Evolutionary conservation across 768 basidiomycete genomes (phyloP), one percentile per base, ranked within the genome.

Genomic region (Hypholoma fasciculare): DNA sequence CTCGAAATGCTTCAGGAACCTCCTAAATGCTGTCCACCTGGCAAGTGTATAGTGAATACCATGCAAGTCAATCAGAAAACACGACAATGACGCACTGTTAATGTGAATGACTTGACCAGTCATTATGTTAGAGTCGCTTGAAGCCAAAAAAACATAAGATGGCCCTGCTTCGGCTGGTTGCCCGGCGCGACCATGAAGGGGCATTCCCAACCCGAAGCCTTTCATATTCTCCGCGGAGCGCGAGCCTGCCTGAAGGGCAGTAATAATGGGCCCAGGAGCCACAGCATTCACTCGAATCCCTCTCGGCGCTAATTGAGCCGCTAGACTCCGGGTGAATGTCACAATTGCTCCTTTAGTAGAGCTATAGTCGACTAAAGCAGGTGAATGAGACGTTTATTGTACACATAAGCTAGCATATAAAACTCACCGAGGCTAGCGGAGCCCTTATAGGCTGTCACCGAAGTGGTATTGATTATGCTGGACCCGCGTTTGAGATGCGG

Each of bases 261-360:
- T 85, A 63, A 81, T 76, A 47, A 86, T 79, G 8, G 82, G 83
- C 1, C 86, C 83, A 23, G 81, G 78, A 2, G 76, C 76, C n/a
- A 83, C 73, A 2, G 71, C 76, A 61, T 84, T 83, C 50, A 84
- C 85, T 57, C 83, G 74, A 54, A 87, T 84, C 6, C 81, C 83
- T 66, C 82, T 82, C 14, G 82, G 75, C 27, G 78, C 78, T 19
- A 86, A 71, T 59, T 86, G 82, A 34, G 74, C 63, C 0, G 84
- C 79, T 38, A 86, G 73, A 8, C 81, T 77, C 19, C 83, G 78
- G 6, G 82, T 85, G 68, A 86, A 87, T 12, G 79, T 71, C 7
- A 81, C 65, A 63, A 86, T 84, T 5, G 82, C 83, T 3, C 84
- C 85, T 70, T 88, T 87, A 7, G 87, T 87, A 1, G 80, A 63